Conservation (phyloP, 305 asterid species). For the Andrographis paniculata region DNA sequence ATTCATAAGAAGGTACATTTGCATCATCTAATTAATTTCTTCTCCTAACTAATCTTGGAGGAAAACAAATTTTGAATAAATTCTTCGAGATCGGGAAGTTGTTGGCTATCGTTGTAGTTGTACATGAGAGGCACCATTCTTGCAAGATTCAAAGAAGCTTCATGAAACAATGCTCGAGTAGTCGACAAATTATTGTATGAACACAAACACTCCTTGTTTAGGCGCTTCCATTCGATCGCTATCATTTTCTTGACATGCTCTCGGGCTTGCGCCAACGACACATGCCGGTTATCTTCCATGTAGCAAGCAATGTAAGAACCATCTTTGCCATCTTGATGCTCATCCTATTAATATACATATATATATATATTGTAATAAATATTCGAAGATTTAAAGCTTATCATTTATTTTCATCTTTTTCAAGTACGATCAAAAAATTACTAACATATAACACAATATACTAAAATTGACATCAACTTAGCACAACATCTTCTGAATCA, state of each 20-base stretch:
- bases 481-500: no score
- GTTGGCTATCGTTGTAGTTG: constrained; percentile 27
- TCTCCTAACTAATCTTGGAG: no score
- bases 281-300: constrained; percentile 19
- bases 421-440: no score
- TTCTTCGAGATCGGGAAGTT: constrained; percentile 27
- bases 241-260: constrained; percentile 23
- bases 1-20: no score
- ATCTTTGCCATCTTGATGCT: constrained; percentile 34
- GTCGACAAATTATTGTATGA: constrained; percentile 13
- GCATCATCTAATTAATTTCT: no score
- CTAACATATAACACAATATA: no score
- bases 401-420: no score
- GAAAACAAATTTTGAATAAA: constrained; percentile 22
- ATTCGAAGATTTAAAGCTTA: no score
- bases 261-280: constrained; percentile 16
- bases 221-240: constrained; percentile 32
- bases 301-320: constrained; percentile 38
- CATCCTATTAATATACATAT: constrained; percentile 27
- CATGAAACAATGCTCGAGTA: constrained; percentile 10
- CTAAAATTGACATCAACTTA: no score
- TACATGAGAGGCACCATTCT: constrained; percentile 48
- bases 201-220: constrained; percentile 33
- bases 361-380: no score
- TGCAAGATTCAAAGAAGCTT: constrained; percentile 38